Percentiles rank a stretch among this genome's conserved stretches.
These are phyloP conservation scores for Microcos paniculata DNA, from an alignment of 345 rosid genomes.

Conservation along the genomic window DNA sequence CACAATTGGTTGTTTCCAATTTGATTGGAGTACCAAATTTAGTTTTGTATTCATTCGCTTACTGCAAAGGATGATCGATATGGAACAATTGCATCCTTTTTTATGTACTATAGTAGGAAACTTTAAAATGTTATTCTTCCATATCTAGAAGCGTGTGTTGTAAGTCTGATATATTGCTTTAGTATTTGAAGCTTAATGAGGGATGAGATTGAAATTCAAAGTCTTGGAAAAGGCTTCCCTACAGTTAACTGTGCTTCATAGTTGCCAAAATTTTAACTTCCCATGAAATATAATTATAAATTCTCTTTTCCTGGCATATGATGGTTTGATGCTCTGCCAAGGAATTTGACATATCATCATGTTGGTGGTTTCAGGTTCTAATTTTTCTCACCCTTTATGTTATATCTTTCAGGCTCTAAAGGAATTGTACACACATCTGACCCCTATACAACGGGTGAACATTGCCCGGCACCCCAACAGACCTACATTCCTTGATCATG, in stretches of 20 bases:
- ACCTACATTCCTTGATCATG: constrained; percentile 96
- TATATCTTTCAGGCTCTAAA: constrained; percentile 63
- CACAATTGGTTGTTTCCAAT: background rate
- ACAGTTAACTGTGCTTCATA: background rate
- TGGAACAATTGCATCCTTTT: background rate
- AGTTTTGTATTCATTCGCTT: constrained; percentile 2
- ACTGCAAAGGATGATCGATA: background rate
- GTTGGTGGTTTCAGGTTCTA: constrained; percentile 7
- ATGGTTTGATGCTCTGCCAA: background rate
- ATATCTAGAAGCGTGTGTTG: background rate
- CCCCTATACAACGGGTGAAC: constrained; percentile 90
- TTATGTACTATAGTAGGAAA: background rate
- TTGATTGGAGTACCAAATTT: background rate
- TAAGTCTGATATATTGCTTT: background rate
- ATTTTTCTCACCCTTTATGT: constrained; percentile 16
- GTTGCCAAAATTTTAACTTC: background rate
- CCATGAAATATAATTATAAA: background rate
- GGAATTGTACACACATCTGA: constrained; percentile 72
- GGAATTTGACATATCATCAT: background rate
- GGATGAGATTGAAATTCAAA: background rate
- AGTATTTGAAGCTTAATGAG: background rate
- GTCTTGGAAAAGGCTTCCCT: constrained; percentile 1
- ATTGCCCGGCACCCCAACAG: constrained; percentile 97
- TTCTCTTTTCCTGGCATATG: background rate
- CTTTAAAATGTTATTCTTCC: background rate